These are phyloP conservation scores for Xylaria sp. DNA, from an alignment of 2,329 filamentous ascomycete genomes.

Conservation along the genomic window DNA sequence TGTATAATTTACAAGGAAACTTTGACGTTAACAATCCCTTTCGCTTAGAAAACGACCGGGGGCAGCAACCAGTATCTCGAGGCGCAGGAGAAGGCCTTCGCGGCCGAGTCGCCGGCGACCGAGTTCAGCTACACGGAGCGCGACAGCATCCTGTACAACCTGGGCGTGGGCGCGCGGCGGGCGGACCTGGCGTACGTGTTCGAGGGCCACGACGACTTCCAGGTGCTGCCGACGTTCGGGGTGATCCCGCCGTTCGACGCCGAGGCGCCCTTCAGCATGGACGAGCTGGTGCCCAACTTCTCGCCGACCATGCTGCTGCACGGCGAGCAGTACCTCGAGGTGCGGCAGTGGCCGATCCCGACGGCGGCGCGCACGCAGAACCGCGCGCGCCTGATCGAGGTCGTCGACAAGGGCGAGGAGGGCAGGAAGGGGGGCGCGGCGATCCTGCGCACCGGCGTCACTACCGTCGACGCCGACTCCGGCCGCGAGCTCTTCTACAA, in stretches of 20 bases:
- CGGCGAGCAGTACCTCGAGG: conserved; percentile 97
- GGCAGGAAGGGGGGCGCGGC: conserved; percentile 94
- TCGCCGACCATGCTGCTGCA: conserved; percentile 98
- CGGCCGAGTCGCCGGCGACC: conserved; percentile 60
- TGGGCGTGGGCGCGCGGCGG: conserved; percentile 89
- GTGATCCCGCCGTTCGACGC: conserved; percentile 94
- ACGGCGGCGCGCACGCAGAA: conserved; percentile 78
- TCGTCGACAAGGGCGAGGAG: conserved; percentile 96
- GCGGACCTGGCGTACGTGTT: conserved; percentile 86
- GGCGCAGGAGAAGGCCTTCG: conserved; percentile 75
- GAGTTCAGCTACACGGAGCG: conserved; percentile 83
- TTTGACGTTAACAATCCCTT: conserved; percentile 29
- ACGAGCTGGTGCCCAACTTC: conserved; percentile 91
- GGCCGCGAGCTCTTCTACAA: conserved; percentile 97
- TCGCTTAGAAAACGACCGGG: conserved; percentile 33
- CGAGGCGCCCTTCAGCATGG: conserved; percentile 75
- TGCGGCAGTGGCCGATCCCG: conserved; percentile 88
- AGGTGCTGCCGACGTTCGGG: conserved; percentile 91
- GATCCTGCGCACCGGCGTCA: conserved; percentile 77
- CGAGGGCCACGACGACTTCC: conserved; percentile 90
- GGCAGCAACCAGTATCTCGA: conserved; percentile 69
- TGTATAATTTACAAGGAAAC: conserved; percentile 29
- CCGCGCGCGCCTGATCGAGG: conserved; percentile 82
- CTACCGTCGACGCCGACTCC: conserved; percentile 81
- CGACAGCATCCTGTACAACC: conserved; percentile 93